A percentile compares a stretch with the other conserved stretches of the same genome.
phyloP scores from a whole-genome alignment of 2,329 filamentous ascomycete genomes.

The Fusarium bulbicola region DNA sequence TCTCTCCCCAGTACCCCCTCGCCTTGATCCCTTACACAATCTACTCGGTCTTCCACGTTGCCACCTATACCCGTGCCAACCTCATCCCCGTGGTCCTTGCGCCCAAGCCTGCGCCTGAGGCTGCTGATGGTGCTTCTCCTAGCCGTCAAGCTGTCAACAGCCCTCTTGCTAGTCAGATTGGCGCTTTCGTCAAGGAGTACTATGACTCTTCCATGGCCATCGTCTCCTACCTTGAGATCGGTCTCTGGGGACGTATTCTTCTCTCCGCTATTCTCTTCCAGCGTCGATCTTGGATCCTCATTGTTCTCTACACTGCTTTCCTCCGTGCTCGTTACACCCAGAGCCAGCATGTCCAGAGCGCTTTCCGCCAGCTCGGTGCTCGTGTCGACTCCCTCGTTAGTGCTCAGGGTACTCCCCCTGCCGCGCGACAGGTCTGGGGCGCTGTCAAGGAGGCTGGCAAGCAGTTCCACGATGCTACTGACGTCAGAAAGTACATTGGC shows the following conservation, averaged over 20 bases:
- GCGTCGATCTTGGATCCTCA: constrained; percentile 88
- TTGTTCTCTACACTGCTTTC: constrained; percentile 89
- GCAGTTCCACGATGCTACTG: constrained; percentile 82
- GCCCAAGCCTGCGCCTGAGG: constrained; percentile 62
- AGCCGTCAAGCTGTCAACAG: constrained; percentile 58
- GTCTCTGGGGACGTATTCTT: constrained; percentile 84
- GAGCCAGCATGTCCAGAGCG: constrained; percentile 90
- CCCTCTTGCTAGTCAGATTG: constrained; percentile 82
- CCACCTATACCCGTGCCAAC: constrained; percentile 94
- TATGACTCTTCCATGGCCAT: constrained; percentile 96
- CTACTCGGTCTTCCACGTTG: constrained; percentile 98
- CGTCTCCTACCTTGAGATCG: constrained; percentile 87
- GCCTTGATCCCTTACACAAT: constrained; percentile 94
- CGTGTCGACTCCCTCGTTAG: constrained; percentile 84
- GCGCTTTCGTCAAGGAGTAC: constrained; percentile 95
- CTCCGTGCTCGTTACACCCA: constrained; percentile 89
- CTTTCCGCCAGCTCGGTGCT: constrained; percentile 76
- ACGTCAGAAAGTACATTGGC: constrained; percentile 76
- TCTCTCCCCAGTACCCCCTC: constrained; percentile 86
- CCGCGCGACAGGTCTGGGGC: constrained; percentile 82
- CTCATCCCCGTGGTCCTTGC: constrained; percentile 87
- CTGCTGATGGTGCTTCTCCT: constrained; percentile 63
- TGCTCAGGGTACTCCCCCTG: constrained; percentile 86
- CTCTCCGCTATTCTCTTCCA: constrained; percentile 86
- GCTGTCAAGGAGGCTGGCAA: constrained; percentile 75